These are phyloP conservation scores for Hypoxylon sp. DNA, from an alignment of 2,329 filamentous ascomycete genomes.

Conservation along the genomic window DNA sequence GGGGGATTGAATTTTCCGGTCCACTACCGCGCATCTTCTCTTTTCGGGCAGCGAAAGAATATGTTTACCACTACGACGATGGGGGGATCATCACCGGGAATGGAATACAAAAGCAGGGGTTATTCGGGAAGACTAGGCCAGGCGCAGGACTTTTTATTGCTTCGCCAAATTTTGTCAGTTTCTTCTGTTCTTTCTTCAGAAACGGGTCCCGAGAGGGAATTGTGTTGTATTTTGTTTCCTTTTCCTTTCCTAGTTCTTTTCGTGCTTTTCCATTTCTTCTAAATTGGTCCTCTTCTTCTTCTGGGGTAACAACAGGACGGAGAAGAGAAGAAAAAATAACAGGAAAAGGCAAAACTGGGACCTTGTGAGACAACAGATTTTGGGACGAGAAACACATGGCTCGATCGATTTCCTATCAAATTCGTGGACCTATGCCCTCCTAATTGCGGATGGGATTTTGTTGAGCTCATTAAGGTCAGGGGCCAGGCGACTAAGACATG, in stretches of 20 bases:
- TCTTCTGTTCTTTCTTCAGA: no score
- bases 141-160: slow-evolving; percentile 38
- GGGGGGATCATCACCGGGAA: slow-evolving; percentile 40
- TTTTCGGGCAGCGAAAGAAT: slow-evolving; percentile 36
- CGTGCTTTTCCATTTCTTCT: slow-evolving; percentile 15
- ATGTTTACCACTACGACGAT: slow-evolving; percentile 34
- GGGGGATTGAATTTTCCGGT: slow-evolving; percentile 28
- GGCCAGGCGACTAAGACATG: slow-evolving; percentile 21
- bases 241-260: slow-evolving; percentile 17
- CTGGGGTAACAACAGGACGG: neutral
- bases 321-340: neutral
- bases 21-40: slow-evolving; percentile 35
- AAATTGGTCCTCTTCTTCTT: neutral
- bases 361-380: slow-evolving; percentile 16
- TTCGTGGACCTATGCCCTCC: slow-evolving; percentile 23
- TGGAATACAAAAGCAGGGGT: slow-evolving; percentile 35
- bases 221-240: slow-evolving; percentile 16
- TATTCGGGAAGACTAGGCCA: slow-evolving; percentile 35
- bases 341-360: slow-evolving; percentile 17
- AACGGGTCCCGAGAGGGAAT: slow-evolving; percentile 21
- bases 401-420: slow-evolving; percentile 28
- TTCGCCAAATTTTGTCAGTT: slow-evolving; percentile 21
- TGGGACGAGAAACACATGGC: slow-evolving; percentile 22
- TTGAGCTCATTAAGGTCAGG: slow-evolving; percentile 23
- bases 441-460: slow-evolving; percentile 30